A percentile compares a stretch with the other conserved stretches of the same genome.
phyloP scores from a whole-genome alignment of 208 protist genomes.

The Leishmania tropica region DNA sequence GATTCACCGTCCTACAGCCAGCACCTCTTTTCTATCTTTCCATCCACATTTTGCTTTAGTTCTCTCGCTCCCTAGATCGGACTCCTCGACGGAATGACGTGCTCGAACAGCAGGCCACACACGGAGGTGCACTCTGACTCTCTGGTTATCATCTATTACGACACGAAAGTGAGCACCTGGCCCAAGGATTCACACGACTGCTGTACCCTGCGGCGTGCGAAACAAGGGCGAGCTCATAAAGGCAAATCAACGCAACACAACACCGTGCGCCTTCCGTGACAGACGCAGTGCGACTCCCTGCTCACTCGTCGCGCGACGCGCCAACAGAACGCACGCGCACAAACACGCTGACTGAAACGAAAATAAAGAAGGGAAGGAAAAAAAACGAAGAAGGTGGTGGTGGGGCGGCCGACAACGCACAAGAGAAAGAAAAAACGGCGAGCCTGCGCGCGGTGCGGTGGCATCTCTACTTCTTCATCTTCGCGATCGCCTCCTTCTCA shows the following conservation, averaged over 20 bases:
- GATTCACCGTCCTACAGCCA: neutral
- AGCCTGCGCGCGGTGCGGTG: neutral
- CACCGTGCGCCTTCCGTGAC: neutral
- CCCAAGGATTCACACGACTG: neutral
- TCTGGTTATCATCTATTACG: neutral
- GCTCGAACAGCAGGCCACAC: neutral
- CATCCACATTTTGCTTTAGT: neutral
- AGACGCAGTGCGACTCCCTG: neutral
- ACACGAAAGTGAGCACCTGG: neutral
- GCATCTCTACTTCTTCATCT: slow-evolving; percentile 73
- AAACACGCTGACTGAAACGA: neutral
- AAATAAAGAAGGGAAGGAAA: neutral
- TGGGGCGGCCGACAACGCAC: neutral
- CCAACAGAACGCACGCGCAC: neutral
- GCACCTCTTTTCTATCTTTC: neutral
- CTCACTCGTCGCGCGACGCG: neutral
- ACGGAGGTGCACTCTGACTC: neutral
- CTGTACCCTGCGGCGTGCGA: neutral
- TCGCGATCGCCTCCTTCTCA: slow-evolving; percentile 88
- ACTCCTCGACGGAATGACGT: neutral
- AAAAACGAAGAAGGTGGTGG: neutral
- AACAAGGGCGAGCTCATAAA: neutral
- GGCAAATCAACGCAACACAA: neutral
- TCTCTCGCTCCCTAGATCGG: neutral
- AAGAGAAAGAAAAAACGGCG: neutral